These are phyloP conservation scores for Schoenoplectus tabernaemontani DNA, from an alignment of 202 grass and related monocot species.

Conservation along the genomic window DNA sequence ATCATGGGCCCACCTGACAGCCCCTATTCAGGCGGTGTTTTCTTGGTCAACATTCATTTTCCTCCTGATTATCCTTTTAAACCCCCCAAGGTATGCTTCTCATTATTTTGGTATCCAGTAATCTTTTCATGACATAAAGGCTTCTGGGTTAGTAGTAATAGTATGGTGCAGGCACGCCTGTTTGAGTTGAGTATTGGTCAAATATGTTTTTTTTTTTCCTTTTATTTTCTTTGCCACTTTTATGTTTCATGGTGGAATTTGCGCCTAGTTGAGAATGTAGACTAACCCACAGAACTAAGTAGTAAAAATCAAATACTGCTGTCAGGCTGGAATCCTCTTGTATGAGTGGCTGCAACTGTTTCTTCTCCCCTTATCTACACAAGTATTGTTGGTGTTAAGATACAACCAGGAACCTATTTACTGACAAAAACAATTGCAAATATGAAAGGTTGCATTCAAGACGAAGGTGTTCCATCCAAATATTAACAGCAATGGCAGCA, in stretches of 20 bases:
- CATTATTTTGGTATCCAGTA: not conserved
- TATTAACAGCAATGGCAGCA: conserved; percentile 89
- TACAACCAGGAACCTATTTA: not conserved
- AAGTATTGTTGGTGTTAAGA: not conserved
- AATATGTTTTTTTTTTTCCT: not conserved
- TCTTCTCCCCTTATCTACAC: not conserved
- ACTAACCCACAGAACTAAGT: not conserved
- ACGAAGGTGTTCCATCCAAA: conserved; percentile 87
- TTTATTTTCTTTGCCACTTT: not conserved
- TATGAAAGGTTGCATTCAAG: conserved; percentile 67
- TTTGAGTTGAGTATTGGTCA: not conserved
- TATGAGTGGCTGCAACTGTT: not conserved
- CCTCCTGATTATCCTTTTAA: conserved; percentile 79
- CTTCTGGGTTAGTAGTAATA: not conserved
- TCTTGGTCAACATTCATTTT: conserved; percentile 83
- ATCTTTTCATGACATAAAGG: conserved; percentile 4
- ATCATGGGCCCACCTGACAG: conserved; percentile 83
- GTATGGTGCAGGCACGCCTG: not conserved
- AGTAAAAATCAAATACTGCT: not conserved
- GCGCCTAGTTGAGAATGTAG: not conserved
- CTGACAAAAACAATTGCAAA: conserved; percentile 13
- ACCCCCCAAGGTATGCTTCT: conserved; percentile 45
- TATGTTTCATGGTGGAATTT: not conserved
- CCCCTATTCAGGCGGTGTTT: conserved; percentile 67
- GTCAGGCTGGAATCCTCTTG: not conserved